A percentile compares a stretch with the other conserved stretches of the same genome.
These are phyloP conservation scores for Corniculantispora saksenae DNA, from an alignment of 2,329 filamentous ascomycete genomes.

Conservation along the genomic window DNA sequence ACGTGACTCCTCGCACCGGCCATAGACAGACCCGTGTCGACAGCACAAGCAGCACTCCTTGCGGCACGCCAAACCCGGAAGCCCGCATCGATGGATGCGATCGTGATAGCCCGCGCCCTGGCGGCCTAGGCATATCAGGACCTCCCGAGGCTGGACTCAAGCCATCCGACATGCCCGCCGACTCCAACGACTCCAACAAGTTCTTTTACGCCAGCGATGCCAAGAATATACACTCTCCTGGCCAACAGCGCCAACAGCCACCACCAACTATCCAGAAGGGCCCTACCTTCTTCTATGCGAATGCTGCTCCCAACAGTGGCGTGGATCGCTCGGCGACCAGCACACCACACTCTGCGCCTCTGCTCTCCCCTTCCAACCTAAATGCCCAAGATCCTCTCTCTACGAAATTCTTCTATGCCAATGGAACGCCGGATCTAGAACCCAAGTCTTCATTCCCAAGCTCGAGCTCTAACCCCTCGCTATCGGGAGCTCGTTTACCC, in stretches of 20 bases:
- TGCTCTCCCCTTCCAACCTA: slow-evolving; percentile 36
- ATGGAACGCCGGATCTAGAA: slow-evolving; percentile 57
- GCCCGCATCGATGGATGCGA: slow-evolving; percentile 47
- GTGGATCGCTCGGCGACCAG: slow-evolving; percentile 35
- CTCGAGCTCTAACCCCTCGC: slow-evolving; percentile 45
- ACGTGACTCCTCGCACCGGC: slow-evolving; percentile 78
- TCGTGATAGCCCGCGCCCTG: slow-evolving; percentile 26
- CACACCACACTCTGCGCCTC: slow-evolving; percentile 28
- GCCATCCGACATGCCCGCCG: slow-evolving; percentile 30
- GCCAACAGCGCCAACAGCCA: slow-evolving; percentile 39
- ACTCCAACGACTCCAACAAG: slow-evolving; percentile 55
- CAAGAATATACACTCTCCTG: slow-evolving; percentile 43
- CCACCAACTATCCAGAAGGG: slow-evolving; percentile 47
- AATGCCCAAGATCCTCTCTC: slow-evolving; percentile 40
- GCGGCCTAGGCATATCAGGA: slow-evolving; percentile 34
- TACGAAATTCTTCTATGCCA: slow-evolving; percentile 75
- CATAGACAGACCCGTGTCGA: slow-evolving; percentile 71
- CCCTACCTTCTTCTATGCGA: slow-evolving; percentile 60
- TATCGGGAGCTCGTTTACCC: slow-evolving; percentile 45
- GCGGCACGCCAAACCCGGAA: slow-evolving; percentile 56
- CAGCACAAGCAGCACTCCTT: slow-evolving; percentile 67
- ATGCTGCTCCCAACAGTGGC: slow-evolving; percentile 36
- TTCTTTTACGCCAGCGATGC: slow-evolving; percentile 93
- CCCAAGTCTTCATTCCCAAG: slow-evolving; percentile 38
- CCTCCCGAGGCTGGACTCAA: slow-evolving; percentile 29